phyloP scores from a whole-genome alignment of 768 basidiomycete species.

The Podaxis sp. region DNA sequence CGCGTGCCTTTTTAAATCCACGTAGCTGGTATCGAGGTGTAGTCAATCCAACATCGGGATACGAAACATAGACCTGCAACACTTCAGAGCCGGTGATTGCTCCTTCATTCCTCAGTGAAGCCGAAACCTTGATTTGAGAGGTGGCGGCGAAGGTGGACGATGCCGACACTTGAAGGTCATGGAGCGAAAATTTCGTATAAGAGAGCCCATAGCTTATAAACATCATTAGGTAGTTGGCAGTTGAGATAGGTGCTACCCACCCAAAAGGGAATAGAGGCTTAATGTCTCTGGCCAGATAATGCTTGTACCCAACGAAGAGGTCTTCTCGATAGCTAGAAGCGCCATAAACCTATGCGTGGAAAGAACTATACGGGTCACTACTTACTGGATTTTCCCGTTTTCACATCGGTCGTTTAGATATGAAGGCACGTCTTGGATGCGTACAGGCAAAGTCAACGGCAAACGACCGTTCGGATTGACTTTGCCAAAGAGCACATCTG shows the following conservation, averaged over 20 bases:
- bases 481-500: conserved; percentile 59
- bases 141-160: conserved; percentile 15
- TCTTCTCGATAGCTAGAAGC: conserved; percentile 50
- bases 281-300: conserved; percentile 51
- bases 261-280: conserved; percentile 67
- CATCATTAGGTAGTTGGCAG: not conserved
- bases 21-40: conserved; percentile 61
- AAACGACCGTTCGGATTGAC: conserved; percentile 60
- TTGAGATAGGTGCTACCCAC: conserved; percentile 25
- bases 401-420: conserved; percentile 55
- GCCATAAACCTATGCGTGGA: not conserved
- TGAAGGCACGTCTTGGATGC: conserved; percentile 59
- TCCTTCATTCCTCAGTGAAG: conserved; percentile 56
- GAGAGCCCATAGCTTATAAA: conserved; percentile 59
- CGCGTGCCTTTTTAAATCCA: conserved; percentile 56
- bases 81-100: conserved; percentile 52
- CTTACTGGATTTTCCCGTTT: conserved; percentile 47
- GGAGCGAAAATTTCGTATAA: conserved; percentile 65
- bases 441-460: conserved; percentile 55
- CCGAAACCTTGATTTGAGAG: conserved; percentile 33
- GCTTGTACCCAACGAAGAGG: conserved; percentile 67
- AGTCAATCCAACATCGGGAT: conserved; percentile 44
- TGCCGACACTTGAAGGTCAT: conserved; percentile 36
- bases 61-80: conserved; percentile 59
- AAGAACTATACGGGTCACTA: not conserved